Evolutionary conservation across 2,329 filamentous ascomycete genomes (phyloP).

Genomic region (Cercospora janseana): DNA sequence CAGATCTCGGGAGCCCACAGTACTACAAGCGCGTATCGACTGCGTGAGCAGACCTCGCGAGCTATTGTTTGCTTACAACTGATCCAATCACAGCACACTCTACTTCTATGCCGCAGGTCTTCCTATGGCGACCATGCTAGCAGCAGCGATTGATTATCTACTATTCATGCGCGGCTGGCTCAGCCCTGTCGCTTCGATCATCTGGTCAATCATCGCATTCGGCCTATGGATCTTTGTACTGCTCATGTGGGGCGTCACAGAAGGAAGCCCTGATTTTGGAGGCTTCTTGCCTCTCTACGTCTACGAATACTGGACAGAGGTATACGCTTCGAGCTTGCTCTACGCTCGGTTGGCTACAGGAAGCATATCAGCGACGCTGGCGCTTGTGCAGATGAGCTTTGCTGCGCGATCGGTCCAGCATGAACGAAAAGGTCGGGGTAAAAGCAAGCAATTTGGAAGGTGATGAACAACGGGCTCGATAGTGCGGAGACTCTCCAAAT

Average conservation of each 20-base stretch:
- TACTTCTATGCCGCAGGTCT: conserved; percentile 11
- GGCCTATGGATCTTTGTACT: neutral
- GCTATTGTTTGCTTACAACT: neutral
- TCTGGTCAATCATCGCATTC: conserved; percentile 10
- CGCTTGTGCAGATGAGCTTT: conserved; percentile 11
- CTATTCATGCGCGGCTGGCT: conserved; percentile 4
- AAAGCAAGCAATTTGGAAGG: neutral
- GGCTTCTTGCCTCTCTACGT: neutral
- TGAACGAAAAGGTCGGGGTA: neutral
- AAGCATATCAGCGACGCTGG: neutral
- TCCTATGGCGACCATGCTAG: conserved; percentile 12
- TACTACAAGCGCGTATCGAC: neutral
- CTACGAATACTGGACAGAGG: neutral
- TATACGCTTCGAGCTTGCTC: neutral
- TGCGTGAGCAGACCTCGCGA: neutral
- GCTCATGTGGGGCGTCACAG: conserved; percentile 4
- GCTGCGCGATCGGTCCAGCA: conserved; percentile 3
- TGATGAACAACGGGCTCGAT: neutral
- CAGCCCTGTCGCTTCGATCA: conserved; percentile 5
- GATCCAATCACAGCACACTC: neutral
- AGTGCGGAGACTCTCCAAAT: neutral
- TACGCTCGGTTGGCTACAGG: neutral
- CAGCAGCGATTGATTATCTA: conserved; percentile 9
- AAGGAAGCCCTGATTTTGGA: conserved; percentile 1
- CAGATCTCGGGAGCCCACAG: neutral